phyloP scores from a whole-genome alignment of 192 early-diverging fungal species.

The Mortierella antarctica region DNA sequence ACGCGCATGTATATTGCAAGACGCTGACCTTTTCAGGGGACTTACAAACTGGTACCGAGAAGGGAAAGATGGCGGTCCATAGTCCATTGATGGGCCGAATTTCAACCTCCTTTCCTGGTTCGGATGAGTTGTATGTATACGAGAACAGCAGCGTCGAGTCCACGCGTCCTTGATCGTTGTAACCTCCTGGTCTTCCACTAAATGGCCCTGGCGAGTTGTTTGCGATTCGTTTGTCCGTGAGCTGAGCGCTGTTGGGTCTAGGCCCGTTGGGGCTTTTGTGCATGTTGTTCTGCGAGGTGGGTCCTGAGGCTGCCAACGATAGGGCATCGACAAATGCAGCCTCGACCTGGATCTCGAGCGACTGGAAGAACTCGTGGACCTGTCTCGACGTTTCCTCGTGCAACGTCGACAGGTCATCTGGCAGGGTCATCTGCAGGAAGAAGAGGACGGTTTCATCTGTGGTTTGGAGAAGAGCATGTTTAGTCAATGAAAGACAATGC shows the following conservation, averaged over 20 bases:
- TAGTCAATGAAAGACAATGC: not conserved
- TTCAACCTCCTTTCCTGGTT: conserved; percentile 52
- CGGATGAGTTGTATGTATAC: conserved; percentile 57
- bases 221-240: conserved; percentile 24
- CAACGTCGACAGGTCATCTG: conserved; percentile 49
- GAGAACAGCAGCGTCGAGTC: conserved; percentile 59
- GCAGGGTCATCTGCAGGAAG: conserved; percentile 50
- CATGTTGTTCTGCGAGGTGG: conserved; percentile 12
- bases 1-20: too few species aligned
- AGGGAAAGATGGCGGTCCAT: conserved; percentile 61
- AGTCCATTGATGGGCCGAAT: conserved; percentile 54
- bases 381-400: conserved; percentile 37
- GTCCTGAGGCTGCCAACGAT: conserved; percentile 1
- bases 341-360: conserved; percentile 66
- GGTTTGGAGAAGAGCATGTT: not conserved
- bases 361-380: conserved; percentile 56
- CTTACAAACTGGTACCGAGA: conserved; percentile 69
- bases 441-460: conserved; percentile 54
- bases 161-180: conserved; percentile 33
- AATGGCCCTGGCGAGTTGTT: conserved; percentile 32
- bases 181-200: conserved; percentile 22
- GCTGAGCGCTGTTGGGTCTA: conserved; percentile 21
- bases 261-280: conserved; percentile 31
- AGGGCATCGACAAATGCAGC: conserved; percentile 59
- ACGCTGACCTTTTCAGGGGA: not conserved